These are phyloP conservation scores for Neoboletus subvelutipes DNA, from an alignment of 768 basidiomycete species.

Conservation along the genomic window DNA sequence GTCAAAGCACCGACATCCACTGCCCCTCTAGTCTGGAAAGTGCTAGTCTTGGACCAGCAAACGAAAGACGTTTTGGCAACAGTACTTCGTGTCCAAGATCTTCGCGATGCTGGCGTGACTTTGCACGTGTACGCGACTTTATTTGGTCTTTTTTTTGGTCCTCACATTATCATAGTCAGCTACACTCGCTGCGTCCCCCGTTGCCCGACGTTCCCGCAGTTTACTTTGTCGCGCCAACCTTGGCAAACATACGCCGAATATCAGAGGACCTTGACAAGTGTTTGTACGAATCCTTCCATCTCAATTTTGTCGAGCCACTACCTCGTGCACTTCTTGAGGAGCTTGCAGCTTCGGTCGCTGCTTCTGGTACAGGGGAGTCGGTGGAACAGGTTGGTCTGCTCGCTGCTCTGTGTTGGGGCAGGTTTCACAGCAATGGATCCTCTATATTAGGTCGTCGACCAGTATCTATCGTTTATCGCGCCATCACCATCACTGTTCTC, in stretches of 20 bases:
- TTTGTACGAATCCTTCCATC: constrained; percentile 89
- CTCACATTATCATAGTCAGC: constrained; percentile 56
- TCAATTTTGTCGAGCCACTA: constrained; percentile 94
- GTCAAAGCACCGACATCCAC: constrained; percentile 51
- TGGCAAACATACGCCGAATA: constrained; percentile 84
- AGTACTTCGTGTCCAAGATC: constrained; percentile 91
- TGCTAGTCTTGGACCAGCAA: constrained; percentile 90
- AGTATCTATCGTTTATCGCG: constrained; percentile 94
- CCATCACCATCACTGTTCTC: constrained; percentile 94
- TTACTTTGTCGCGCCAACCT: constrained; percentile 93
- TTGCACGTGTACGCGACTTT: constrained; percentile 82
- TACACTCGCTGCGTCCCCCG: constrained; percentile 85
- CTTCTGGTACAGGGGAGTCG: constrained; percentile 77
- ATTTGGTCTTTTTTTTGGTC: constrained; percentile 1
- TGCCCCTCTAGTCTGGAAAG: constrained; percentile 91
- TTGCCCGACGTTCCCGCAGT: constrained; percentile 94
- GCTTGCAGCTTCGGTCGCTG: constrained; percentile 84
- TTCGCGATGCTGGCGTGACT: constrained; percentile 95
- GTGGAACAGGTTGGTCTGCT: constrained; percentile 62
- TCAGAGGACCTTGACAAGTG: constrained; percentile 88
- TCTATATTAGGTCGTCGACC: constrained; percentile 76
- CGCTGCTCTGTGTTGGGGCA: background rate
- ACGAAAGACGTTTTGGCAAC: constrained; percentile 97
- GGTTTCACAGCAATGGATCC: background rate
- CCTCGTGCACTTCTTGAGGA: constrained; percentile 90